A percentile compares a stretch with the other conserved stretches of the same genome.
phyloP scores from a whole-genome alignment of 2,329 filamentous ascomycete species.

The Colletotrichum sp. region DNA sequence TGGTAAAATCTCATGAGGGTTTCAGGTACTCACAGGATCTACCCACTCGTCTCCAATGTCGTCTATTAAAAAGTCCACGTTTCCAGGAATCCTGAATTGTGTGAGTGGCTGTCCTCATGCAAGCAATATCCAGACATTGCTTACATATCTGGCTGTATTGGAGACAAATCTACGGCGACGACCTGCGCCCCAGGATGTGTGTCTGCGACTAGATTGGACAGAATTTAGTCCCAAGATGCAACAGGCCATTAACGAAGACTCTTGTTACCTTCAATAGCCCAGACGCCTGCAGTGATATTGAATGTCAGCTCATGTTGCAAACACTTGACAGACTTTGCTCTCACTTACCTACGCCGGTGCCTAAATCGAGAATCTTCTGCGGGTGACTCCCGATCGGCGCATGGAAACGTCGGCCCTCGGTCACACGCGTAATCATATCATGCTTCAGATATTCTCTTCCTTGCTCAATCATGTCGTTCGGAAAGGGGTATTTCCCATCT shows the following conservation, averaged over 20 bases:
- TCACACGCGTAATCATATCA: constrained; percentile 33
- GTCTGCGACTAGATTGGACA: constrained; percentile 23
- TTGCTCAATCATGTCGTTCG: constrained; percentile 29
- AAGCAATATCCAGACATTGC: fast-evolving
- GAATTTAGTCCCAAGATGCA: neutral
- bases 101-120: neutral
- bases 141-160: constrained; percentile 24
- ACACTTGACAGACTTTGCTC: neutral
- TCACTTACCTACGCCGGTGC: constrained; percentile 26
- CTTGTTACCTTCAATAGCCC: neutral
- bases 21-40: neutral
- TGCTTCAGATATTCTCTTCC: constrained; percentile 33
- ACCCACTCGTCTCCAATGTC: neutral
- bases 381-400: constrained; percentile 32
- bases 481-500: constrained; percentile 25
- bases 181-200: constrained; percentile 27
- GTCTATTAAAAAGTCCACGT: neutral
- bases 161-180: constrained; percentile 26
- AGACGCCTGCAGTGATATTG: neutral
- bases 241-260: neutral
- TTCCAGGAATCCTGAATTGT: neutral
- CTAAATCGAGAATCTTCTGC: constrained; percentile 32
- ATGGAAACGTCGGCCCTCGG: constrained; percentile 28
- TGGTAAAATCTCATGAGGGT: neutral
- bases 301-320: neutral